Evolutionary conservation across 83 land plant species (phyloP), one percentile per base, ranked within the genome.

Genomic region (Larix sibirica): DNA sequence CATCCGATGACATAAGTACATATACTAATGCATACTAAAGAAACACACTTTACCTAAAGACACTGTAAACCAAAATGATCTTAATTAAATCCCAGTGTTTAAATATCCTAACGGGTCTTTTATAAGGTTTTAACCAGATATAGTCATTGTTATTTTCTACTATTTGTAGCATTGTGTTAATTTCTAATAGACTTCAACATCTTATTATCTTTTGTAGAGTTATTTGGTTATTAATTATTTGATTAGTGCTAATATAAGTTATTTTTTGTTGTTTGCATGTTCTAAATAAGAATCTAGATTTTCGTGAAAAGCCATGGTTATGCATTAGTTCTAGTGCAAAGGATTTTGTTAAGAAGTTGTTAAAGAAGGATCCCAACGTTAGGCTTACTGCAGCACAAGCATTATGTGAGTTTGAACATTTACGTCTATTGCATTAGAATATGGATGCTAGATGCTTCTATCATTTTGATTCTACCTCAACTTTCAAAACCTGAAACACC

Each of bases 301-400:
- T 89, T 67, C 84, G 83, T 54, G 90, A 87, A 61, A 87, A 82
- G 81, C 87, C 87, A 62, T 89, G 91, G 91, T 84, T 82, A 54
- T 74, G 87, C 33, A 77, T 89, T 58, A 84, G 90, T 74, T 17
- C 79, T 40, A 89, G 91, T 84, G 91, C 91, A 56, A 88, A 89
- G 73, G 91, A 89, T 66, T 89, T 89, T 80, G 91, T 89, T 73
- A 87, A 75, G 84, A 89, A 89, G 80, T 70, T 89, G 80, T 66
- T 89, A 67, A 84, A 84, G 62, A 89, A 89, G 81, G 90, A 87
- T 75, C 87, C 91, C 38, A 47, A 60, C 12, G 75, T 78, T 58
- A 84, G 91, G 81, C 80, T 89, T 44, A 89, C 91, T 38, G 91
- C 91, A 68, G 86, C 91, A 3, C 91, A 87, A 70, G 89, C 91